These are phyloP conservation scores for Elasticomyces elasticus DNA, from an alignment of 495 filamentous ascomycete species.

Conservation along the genomic window DNA sequence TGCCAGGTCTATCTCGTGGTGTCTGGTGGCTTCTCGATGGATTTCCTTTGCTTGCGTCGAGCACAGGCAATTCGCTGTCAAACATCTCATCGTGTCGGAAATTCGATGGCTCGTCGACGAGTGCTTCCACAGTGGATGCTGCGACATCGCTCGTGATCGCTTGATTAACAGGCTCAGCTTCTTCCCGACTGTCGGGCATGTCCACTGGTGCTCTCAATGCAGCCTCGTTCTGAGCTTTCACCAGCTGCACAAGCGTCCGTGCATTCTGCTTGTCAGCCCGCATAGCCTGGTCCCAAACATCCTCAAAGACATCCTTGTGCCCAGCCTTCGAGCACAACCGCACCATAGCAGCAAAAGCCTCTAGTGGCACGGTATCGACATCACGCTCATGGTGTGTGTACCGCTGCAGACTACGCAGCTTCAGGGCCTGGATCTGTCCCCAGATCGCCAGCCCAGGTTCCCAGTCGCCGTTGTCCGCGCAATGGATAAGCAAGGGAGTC, in stretches of 20 bases:
- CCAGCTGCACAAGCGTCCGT: neutral
- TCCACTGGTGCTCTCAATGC: neutral
- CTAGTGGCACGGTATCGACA: conserved; percentile 1
- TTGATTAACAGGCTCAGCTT: neutral
- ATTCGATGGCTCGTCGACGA: no score
- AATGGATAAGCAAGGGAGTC: conserved; percentile 25
- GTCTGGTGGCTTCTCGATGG: no score
- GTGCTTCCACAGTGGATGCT: no score
- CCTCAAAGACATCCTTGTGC: conserved; percentile 3
- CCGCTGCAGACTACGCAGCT: neutral
- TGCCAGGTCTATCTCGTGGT: neutral
- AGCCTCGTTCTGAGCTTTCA: conserved; percentile 2
- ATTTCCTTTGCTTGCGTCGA: no score
- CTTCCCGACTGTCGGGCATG: neutral
- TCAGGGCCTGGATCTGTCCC: conserved; percentile 21
- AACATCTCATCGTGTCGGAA: no score
- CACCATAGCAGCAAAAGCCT: conserved; percentile 17
- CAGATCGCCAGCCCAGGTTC: conserved; percentile 22
- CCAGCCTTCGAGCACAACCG: conserved; percentile 1
- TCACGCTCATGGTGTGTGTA: neutral
- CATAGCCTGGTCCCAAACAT: conserved; percentile 11
- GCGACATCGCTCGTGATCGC: neutral
- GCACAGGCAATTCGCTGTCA: no score
- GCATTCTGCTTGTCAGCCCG: neutral
- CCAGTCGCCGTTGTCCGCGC: conserved; percentile 24